These are phyloP conservation scores for Acer yangbiense DNA, from an alignment of 345 rosid species.

Conservation along the genomic window DNA sequence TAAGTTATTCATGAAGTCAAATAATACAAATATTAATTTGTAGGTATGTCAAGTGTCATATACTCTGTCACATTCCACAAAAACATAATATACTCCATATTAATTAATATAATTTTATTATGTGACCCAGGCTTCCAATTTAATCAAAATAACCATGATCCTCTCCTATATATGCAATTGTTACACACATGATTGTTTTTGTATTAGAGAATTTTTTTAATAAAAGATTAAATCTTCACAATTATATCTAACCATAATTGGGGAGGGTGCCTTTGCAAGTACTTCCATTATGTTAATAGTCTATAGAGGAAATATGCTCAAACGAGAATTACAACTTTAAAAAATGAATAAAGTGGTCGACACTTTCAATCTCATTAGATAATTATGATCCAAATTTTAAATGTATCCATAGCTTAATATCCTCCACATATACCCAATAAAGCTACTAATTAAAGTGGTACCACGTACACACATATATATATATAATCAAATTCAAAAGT, in stretches of 20 bases:
- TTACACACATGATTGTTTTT: neutral
- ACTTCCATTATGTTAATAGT: neutral
- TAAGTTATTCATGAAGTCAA: too few relatives aligned
- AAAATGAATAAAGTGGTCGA: slow-evolving; percentile 10
- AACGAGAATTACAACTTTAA: neutral
- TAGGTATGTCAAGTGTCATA: neutral
- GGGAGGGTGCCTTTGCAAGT: neutral
- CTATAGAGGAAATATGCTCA: neutral
- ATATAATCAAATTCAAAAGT: neutral
- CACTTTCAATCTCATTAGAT: neutral
- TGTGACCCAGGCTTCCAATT: too few relatives aligned
- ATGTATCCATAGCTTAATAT: neutral
- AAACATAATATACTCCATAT: too few relatives aligned
- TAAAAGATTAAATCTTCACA: slow-evolving; percentile 1
- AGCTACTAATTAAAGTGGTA: neutral
- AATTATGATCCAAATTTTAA: neutral
- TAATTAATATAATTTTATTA: too few relatives aligned
- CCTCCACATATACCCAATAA: neutral
- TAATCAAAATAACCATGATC: too few relatives aligned
- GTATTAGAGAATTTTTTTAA: neutral
- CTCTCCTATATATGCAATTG: neutral
- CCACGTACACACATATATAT: too few relatives aligned
- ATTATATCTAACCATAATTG: neutral
- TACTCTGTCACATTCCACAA: neutral
- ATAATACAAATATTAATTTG: too few relatives aligned